Evolutionary conservation across 805 yeast genomes (phyloP).

Genomic region (Yamadazyma insecticola): DNA sequence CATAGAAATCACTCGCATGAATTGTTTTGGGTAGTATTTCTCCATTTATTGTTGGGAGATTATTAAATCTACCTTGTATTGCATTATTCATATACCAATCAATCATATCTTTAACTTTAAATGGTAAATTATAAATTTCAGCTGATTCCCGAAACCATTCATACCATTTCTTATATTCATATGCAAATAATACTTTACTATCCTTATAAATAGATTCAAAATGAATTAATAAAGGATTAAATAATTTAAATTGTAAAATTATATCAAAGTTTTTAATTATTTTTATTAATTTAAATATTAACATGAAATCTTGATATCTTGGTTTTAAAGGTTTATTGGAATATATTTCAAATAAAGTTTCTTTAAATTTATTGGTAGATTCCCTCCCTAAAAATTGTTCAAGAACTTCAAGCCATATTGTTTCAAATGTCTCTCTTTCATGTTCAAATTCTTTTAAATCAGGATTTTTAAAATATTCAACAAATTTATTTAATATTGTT

Average conservation of each 20-base stretch:
- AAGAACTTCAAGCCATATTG: slow-evolving; percentile 8
- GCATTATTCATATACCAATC: slow-evolving; percentile 11
- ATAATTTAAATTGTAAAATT: slow-evolving; percentile 28
- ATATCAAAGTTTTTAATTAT: slow-evolving; percentile 4
- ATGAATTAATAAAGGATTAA: slow-evolving; percentile 31
- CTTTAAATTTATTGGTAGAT: not conserved
- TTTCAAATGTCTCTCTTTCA: slow-evolving; percentile 2
- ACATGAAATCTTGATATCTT: no score
- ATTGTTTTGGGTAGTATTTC: no score
- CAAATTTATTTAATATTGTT: slow-evolving; percentile 7
- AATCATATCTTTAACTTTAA: slow-evolving; percentile 1
- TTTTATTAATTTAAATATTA: no score
- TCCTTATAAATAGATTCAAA: no score
- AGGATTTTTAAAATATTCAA: slow-evolving; percentile 5
- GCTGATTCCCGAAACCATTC: not conserved
- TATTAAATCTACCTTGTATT: no score
- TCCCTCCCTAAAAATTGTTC: slow-evolving; percentile 4
- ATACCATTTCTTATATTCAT: slow-evolving; percentile 4
- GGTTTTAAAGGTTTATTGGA: no score
- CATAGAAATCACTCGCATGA: no score
- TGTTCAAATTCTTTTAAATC: slow-evolving; percentile 1
- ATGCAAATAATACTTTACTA: slow-evolving; percentile 1
- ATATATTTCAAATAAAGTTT: not conserved
- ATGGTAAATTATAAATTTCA: not conserved
- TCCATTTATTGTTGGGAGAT: slow-evolving; percentile 1